Evolutionary conservation across 2,329 filamentous ascomycete species (phyloP).

Genomic region (Salinomyces thailandicus): DNA sequence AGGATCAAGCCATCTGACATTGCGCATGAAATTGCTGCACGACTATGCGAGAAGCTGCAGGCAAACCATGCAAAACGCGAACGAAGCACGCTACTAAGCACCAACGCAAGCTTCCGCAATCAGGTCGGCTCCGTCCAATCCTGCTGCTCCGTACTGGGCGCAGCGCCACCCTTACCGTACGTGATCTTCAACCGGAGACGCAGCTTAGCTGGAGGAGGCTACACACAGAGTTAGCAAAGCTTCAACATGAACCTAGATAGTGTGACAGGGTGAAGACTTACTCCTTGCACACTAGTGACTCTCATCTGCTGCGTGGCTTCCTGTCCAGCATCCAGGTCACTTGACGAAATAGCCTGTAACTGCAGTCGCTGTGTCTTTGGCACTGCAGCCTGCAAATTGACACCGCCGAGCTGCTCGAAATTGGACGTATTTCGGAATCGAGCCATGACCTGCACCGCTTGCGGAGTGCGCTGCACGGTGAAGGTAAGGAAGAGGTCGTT

Average conservation of each 20-base stretch:
- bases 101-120: neutral
- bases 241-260: neutral
- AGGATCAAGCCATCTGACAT: neutral
- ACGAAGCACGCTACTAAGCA: neutral
- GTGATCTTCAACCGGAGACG: conserved; percentile 76
- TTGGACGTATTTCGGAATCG: conserved; percentile 62
- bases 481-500: conserved; percentile 75
- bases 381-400: conserved; percentile 86
- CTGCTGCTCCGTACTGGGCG: conserved; percentile 77
- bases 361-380: conserved; percentile 94
- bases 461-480: conserved; percentile 71
- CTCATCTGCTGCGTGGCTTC: conserved; percentile 89
- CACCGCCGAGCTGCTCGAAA: conserved; percentile 55
- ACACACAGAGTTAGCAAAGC: conserved; percentile 11
- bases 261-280: conserved; percentile 46
- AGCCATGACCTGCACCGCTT: conserved; percentile 70
- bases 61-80: neutral
- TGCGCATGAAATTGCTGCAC: neutral
- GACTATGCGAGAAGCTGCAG: neutral
- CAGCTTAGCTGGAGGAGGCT: conserved; percentile 61
- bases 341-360: conserved; percentile 75
- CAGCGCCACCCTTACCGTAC: conserved; percentile 60
- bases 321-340: conserved; percentile 62
- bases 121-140: conserved; percentile 78
- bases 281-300: conserved; percentile 72